Conservation (phyloP, 305 asterid species). For the Solanum hybrid region DNA sequence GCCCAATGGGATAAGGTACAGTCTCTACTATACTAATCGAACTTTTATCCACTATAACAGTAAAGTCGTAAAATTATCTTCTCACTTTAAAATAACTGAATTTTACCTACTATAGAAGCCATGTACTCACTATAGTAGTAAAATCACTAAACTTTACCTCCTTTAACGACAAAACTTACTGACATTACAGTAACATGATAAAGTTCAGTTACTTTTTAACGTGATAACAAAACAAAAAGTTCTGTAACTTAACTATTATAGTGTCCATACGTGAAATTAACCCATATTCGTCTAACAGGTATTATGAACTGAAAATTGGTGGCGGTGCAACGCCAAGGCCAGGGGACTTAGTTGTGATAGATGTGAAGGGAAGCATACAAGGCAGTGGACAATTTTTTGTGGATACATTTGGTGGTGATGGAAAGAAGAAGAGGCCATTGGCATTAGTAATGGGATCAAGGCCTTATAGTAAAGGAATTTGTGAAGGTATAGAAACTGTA, state of each 20-base stretch:
- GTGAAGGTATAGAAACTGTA: slow-evolving; percentile 68
- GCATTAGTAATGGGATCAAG: slow-evolving; percentile 77
- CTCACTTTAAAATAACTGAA: background rate
- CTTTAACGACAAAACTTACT: background rate
- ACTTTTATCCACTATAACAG: background rate
- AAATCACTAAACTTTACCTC: background rate
- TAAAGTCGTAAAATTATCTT: background rate
- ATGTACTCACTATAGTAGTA: background rate
- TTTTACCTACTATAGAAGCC: background rate
- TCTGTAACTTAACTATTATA: no score
- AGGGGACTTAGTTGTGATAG: slow-evolving; percentile 70
- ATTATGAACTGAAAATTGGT: slow-evolving; percentile 57
- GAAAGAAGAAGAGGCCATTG: slow-evolving; percentile 30
- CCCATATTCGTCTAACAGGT: slow-evolving; percentile 13
- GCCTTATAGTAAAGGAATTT: slow-evolving; percentile 66
- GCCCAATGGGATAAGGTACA: slow-evolving; percentile 69
- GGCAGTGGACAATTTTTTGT: slow-evolving; percentile 51
- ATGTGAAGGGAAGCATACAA: slow-evolving; percentile 55
- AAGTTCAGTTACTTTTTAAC: background rate
- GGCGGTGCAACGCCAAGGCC: slow-evolving; percentile 51
- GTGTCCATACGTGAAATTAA: background rate
- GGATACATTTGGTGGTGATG: slow-evolving; percentile 43
- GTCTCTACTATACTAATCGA: background rate
- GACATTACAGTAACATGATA: background rate
- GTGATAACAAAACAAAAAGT: background rate